phyloP scores from a whole-genome alignment of 192 early-diverging fungal genomes.

The Coemansia sp. region DNA sequence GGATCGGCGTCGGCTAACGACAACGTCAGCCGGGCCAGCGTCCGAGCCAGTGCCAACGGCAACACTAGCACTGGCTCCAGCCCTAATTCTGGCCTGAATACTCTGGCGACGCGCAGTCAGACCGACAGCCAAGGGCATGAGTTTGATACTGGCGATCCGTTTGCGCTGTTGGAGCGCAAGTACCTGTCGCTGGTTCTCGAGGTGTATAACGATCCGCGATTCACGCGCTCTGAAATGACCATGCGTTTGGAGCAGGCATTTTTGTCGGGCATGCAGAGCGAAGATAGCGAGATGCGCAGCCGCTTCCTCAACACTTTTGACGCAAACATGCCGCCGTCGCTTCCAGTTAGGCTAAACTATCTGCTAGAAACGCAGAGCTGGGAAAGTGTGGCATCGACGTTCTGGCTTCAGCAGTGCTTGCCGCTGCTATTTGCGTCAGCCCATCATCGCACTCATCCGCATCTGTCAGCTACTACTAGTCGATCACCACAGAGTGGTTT shows the following conservation, averaged over 20 bases:
- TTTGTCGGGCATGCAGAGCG: constrained; percentile 80
- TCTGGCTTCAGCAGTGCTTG: constrained; percentile 92
- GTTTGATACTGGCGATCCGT: constrained; percentile 16
- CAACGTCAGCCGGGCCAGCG: constrained; percentile 36
- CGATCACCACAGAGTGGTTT: not conserved
- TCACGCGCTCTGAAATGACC: constrained; percentile 88
- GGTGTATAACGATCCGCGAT: constrained; percentile 81
- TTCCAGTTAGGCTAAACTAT: constrained; percentile 83
- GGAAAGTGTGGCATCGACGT: constrained; percentile 81
- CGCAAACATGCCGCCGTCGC: constrained; percentile 64
- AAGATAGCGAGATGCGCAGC: constrained; percentile 75
- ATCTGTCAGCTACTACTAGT: constrained; percentile 2
- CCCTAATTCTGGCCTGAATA: not conserved
- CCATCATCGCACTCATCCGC: constrained; percentile 29
- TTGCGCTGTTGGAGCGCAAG: constrained; percentile 66
- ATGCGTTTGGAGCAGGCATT: constrained; percentile 93
- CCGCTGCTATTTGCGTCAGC: constrained; percentile 79
- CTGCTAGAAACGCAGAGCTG: constrained; percentile 92
- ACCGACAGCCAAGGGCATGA: not conserved
- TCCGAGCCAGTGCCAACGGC: constrained; percentile 19
- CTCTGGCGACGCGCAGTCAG: not conserved
- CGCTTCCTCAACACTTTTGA: constrained; percentile 83
- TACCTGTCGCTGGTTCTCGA: constrained; percentile 89
- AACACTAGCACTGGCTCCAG: not conserved
- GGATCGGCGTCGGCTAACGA: constrained; percentile 60